Conservation (phyloP, 169 alveolate genomes). For the Cryptosporidium andersoni region DNA sequence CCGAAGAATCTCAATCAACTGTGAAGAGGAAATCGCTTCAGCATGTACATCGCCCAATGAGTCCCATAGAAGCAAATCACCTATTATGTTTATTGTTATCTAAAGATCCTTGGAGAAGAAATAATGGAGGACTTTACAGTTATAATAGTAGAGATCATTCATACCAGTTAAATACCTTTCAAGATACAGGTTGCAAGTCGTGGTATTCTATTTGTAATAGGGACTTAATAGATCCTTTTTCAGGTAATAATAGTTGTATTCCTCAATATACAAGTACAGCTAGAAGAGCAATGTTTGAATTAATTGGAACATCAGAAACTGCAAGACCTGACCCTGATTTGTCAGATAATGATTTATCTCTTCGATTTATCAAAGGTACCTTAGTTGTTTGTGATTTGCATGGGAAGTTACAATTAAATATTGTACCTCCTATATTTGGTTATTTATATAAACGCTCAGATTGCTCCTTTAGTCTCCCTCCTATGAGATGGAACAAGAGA, state of each 20-base stretch:
- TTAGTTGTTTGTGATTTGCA: constrained; percentile 58
- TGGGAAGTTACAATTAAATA: constrained; percentile 39
- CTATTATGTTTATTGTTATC: constrained; percentile 42
- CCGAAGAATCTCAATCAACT: background rate
- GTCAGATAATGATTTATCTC: constrained; percentile 60
- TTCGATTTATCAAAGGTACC: constrained; percentile 67
- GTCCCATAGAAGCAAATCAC: constrained; percentile 58
- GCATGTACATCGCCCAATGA: background rate
- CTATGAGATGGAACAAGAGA: constrained; percentile 68
- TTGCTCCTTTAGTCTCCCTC: constrained; percentile 50
- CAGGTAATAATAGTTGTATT: constrained; percentile 59
- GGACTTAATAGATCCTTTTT: constrained; percentile 56
- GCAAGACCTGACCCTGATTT: constrained; percentile 64
- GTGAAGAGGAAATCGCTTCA: background rate
- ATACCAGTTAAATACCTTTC: constrained; percentile 55
- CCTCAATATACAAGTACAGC: constrained; percentile 69
- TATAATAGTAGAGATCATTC: constrained; percentile 64
- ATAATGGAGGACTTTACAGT: constrained; percentile 61
- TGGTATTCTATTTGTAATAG: constrained; percentile 66
- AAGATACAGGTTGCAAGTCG: constrained; percentile 44
- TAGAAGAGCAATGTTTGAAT: constrained; percentile 69
- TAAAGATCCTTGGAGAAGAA: constrained; percentile 61
- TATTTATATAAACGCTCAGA: constrained; percentile 53
- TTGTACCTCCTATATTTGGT: constrained; percentile 70
- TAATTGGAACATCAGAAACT: constrained; percentile 60